Percentiles rank a stretch among this genome's conserved stretches.
These are phyloP conservation scores for Alternaria arbusti DNA, from an alignment of 2,329 filamentous ascomycete genomes.

Conservation along the genomic window DNA sequence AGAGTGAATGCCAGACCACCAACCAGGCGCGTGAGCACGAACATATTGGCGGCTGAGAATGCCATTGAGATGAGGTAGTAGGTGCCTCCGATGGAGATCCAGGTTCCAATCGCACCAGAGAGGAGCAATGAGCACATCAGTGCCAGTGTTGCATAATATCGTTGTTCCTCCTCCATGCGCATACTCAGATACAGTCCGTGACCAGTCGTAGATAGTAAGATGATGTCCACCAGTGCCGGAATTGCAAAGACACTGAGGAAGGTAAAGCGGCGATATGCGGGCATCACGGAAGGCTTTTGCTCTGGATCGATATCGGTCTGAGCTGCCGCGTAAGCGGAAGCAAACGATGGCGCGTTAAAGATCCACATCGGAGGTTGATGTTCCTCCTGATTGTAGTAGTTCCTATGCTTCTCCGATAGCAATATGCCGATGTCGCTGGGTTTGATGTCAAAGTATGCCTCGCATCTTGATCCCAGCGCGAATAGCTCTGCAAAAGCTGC, in stretches of 20 bases:
- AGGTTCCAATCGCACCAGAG: constrained; percentile 67
- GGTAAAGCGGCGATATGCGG: constrained; percentile 59
- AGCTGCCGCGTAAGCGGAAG: constrained; percentile 59
- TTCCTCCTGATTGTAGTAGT: constrained; percentile 50
- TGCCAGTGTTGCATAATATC: constrained; percentile 62
- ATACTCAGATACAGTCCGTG: constrained; percentile 67
- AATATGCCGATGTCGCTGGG: constrained; percentile 46
- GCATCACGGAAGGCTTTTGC: constrained; percentile 52
- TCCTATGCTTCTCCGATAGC: constrained; percentile 49
- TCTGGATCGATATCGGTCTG: constrained; percentile 61
- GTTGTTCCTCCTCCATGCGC: constrained; percentile 59
- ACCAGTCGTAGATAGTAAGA: constrained; percentile 64
- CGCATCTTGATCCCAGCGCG: constrained; percentile 67
- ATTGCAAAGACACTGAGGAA: constrained; percentile 68
- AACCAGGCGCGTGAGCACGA: constrained; percentile 60
- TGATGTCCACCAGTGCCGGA: constrained; percentile 65
- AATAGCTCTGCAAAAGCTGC: constrained; percentile 69
- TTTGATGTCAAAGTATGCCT: constrained; percentile 65
- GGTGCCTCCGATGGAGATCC: constrained; percentile 67
- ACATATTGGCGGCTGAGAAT: constrained; percentile 63
- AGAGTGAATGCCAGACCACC: constrained; percentile 60
- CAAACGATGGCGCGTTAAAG: constrained; percentile 57
- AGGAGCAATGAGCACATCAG: constrained; percentile 65
- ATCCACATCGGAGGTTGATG: constrained; percentile 59
- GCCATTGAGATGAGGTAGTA: constrained; percentile 67